Conservation (phyloP, 768 basidiomycete species). For the Panellus pusillus region DNA sequence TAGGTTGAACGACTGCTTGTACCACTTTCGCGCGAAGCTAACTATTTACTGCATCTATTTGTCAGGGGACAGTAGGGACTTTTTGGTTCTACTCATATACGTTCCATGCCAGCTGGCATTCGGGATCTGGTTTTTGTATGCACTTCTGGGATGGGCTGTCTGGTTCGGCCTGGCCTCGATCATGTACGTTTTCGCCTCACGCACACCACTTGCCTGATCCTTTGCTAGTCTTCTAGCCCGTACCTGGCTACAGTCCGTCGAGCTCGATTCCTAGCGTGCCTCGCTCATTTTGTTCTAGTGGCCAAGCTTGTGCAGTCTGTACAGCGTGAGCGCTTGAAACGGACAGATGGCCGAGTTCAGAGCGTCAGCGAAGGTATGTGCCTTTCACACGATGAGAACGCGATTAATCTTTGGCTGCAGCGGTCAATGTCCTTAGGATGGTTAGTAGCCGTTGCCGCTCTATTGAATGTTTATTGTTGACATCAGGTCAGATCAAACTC, state of each 20-base stretch:
- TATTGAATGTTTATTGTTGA: not conserved
- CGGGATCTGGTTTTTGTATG: constrained; percentile 50
- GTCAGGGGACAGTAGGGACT: constrained; percentile 16
- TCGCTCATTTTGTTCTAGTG: not conserved
- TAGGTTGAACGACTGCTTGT: too few species aligned
- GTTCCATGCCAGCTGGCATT: constrained; percentile 26
- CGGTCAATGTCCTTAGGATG: constrained; percentile 60
- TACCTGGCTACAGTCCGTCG: constrained; percentile 58
- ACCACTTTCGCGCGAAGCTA: too few species aligned
- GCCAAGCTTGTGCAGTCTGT: constrained; percentile 21
- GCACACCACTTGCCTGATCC: constrained; percentile 47
- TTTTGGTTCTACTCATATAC: constrained; percentile 8
- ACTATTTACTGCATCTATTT: too few species aligned
- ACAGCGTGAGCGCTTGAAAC: constrained; percentile 51
- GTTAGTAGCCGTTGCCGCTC: constrained; percentile 39
- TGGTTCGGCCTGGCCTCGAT: constrained; percentile 14
- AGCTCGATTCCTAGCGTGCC: constrained; percentile 31
- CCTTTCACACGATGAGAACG: too few species aligned
- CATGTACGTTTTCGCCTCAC: constrained; percentile 32
- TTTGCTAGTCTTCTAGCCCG: constrained; percentile 34
- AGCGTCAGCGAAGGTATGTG: constrained; percentile 45
- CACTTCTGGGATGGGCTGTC: constrained; percentile 6
- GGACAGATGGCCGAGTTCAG: constrained; percentile 60
- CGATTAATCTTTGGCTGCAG: constrained; percentile 32
- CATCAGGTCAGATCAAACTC: constrained; percentile 27